Conservation (phyloP, 345 rosid genomes). For the Gossypioides kirkii region DNA sequence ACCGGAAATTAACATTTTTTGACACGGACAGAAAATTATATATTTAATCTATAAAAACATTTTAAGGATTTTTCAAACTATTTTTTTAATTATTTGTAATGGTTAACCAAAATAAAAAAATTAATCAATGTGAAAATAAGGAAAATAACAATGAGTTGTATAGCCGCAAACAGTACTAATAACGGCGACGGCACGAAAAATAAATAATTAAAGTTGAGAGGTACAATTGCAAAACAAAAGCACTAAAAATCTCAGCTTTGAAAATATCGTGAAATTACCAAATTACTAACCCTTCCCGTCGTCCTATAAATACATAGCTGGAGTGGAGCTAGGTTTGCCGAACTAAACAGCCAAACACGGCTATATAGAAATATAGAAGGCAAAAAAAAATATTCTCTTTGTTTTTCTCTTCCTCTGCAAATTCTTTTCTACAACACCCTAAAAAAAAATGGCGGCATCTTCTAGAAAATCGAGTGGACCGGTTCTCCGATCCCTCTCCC, state of each 20-base stretch:
- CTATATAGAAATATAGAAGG: background rate
- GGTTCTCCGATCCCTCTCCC: slow-evolving; percentile 34
- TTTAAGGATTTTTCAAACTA: too few species aligned
- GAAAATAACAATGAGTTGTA: background rate
- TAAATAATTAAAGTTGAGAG: slow-evolving; percentile 6
- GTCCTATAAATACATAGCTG: slow-evolving; percentile 43
- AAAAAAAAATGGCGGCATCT: slow-evolving; percentile 40
- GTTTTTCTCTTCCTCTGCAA: background rate
- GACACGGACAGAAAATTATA: too few species aligned
- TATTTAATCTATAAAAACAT: too few species aligned
- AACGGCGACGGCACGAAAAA: background rate
- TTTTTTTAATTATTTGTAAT: too few species aligned
- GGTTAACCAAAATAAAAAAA: background rate
- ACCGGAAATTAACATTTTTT: background rate
- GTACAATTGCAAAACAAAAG: background rate
- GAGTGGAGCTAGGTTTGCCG: slow-evolving; percentile 49
- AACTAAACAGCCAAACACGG: slow-evolving; percentile 28
- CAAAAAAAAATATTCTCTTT: background rate
- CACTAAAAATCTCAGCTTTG: background rate
- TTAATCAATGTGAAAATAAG: background rate
- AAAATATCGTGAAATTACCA: slow-evolving; percentile 17
- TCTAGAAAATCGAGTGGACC: slow-evolving; percentile 41
- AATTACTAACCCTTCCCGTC: background rate
- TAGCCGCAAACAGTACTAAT: background rate
- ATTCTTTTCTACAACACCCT: background rate